These are phyloP conservation scores for Chara braunii DNA, from an alignment of 139 green algal genomes.

Conservation along the genomic window DNA sequence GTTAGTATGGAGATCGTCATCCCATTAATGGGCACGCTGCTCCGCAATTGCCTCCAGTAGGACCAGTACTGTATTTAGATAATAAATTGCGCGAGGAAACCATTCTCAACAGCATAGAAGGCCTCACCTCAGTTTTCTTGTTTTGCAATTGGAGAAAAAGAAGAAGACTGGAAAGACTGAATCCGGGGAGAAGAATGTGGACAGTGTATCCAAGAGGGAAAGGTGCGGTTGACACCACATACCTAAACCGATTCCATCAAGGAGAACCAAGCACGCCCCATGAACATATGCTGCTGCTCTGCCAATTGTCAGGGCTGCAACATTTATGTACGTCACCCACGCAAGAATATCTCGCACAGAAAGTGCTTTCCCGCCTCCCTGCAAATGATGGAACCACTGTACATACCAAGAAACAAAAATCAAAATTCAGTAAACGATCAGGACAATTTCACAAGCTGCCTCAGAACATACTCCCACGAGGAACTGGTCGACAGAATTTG, in stretches of 20 bases:
- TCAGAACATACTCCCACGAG: background rate
- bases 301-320: slow-evolving; percentile 46
- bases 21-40: no score
- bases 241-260: slow-evolving; percentile 88
- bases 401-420: slow-evolving; percentile 3
- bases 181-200: no score
- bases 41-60: no score
- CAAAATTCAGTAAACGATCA: background rate
- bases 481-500: no score
- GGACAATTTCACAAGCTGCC: background rate
- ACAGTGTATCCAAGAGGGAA: no score
- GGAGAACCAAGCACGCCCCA: slow-evolving; percentile 77
- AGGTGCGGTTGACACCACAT: slow-evolving; percentile 4
- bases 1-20: no score
- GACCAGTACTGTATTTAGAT: no score
- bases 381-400: slow-evolving; percentile 28
- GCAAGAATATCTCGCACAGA: slow-evolving; percentile 85
- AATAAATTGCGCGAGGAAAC: no score
- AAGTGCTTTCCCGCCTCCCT: slow-evolving; percentile 40
- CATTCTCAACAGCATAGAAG: no score
- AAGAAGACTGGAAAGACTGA: no score
- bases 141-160: no score
- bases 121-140: no score
- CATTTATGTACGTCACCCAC: slow-evolving; percentile 77
- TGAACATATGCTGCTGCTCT: slow-evolving; percentile 66